Percentiles rank a stretch among this genome's conserved stretches.
Conservation (phyloP, 1,284 basidiomycete species). For the Trametes hirsuta region DNA sequence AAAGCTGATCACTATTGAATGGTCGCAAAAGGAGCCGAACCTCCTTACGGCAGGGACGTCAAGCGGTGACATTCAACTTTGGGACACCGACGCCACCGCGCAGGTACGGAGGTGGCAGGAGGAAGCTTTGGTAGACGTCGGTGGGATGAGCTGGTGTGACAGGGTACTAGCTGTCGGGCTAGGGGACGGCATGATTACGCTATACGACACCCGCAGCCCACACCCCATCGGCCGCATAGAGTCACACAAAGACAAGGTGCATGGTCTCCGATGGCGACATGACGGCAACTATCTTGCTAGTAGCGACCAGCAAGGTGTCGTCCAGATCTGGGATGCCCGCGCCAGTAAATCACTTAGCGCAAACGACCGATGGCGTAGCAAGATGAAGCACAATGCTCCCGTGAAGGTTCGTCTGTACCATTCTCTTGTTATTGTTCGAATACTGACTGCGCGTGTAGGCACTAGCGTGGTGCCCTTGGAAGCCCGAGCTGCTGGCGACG, state of each 20-base stretch:
- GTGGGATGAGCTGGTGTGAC: slow-evolving; percentile 47
- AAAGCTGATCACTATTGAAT: slow-evolving; percentile 39
- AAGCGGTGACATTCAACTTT: slow-evolving; percentile 42
- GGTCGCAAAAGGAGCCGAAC: slow-evolving; percentile 38
- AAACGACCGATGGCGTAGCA: slow-evolving; percentile 39
- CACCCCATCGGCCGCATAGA: slow-evolving; percentile 34
- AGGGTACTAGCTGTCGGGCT: slow-evolving; percentile 45
- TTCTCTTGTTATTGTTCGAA: not conserved
- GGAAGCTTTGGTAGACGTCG: slow-evolving; percentile 38
- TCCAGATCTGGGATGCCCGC: slow-evolving; percentile 51
- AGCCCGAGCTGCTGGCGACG: slow-evolving; percentile 67
- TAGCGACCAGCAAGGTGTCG: slow-evolving; percentile 44
- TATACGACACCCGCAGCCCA: slow-evolving; percentile 42
- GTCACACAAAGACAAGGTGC: slow-evolving; percentile 45
- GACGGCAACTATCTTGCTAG: slow-evolving; percentile 47
- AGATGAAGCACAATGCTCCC: slow-evolving; percentile 55
- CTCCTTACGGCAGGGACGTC: slow-evolving; percentile 44
- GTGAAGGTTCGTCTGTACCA: slow-evolving; percentile 51
- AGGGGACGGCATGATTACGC: slow-evolving; percentile 41
- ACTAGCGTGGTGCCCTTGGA: slow-evolving; percentile 79
- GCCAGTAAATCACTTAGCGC: slow-evolving; percentile 38
- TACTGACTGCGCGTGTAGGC: slow-evolving; percentile 43
- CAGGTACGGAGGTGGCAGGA: slow-evolving; percentile 41
- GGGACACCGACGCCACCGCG: slow-evolving; percentile 41
- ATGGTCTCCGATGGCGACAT: slow-evolving; percentile 49